A percentile compares a stretch with the other conserved stretches of the same genome.
Conservation (phyloP, 2,329 filamentous ascomycete genomes). For the Xylariaceae sp. region DNA sequence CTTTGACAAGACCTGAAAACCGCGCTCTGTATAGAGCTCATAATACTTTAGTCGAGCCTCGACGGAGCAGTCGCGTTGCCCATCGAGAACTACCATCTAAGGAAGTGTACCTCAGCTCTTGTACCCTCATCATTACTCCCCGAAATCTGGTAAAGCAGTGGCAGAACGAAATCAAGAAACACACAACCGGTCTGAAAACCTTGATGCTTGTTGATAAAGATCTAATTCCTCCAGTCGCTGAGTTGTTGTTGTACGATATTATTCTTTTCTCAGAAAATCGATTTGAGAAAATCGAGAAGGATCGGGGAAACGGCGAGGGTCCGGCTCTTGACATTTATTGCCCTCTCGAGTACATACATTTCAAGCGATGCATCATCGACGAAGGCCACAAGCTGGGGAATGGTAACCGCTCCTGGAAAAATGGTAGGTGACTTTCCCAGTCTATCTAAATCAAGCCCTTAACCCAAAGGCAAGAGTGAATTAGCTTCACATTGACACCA, state of each 20-base stretch:
- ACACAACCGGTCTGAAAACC: slow-evolving; percentile 63
- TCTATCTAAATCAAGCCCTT: no score
- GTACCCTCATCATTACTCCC: slow-evolving; percentile 76
- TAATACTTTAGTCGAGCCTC: slow-evolving; percentile 39
- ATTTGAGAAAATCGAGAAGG: slow-evolving; percentile 61
- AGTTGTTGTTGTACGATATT: slow-evolving; percentile 67
- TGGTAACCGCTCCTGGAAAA: slow-evolving; percentile 50
- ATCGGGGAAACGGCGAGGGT: slow-evolving; percentile 36
- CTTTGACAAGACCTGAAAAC: slow-evolving; percentile 48
- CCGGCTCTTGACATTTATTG: slow-evolving; percentile 39
- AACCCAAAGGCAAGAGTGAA: no score
- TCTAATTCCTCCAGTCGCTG: slow-evolving; percentile 51
- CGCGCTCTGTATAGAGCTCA: slow-evolving; percentile 54
- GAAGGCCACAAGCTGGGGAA: slow-evolving; percentile 85
- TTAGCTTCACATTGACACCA: no score
- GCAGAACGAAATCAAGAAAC: slow-evolving; percentile 74
- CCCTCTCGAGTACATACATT: slow-evolving; percentile 68
- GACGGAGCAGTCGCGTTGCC: slow-evolving; percentile 36
- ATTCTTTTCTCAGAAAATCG: slow-evolving; percentile 71
- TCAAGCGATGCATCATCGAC: slow-evolving; percentile 86
- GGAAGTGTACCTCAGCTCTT: slow-evolving; percentile 60
- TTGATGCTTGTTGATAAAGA: slow-evolving; percentile 56
- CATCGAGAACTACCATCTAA: slow-evolving; percentile 32
- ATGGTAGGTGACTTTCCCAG: slow-evolving; percentile 26
- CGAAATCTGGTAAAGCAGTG: slow-evolving; percentile 82